These are phyloP conservation scores for Scutellaria galericulata DNA, from an alignment of 257 asterid genomes.

Conservation along the genomic window DNA sequence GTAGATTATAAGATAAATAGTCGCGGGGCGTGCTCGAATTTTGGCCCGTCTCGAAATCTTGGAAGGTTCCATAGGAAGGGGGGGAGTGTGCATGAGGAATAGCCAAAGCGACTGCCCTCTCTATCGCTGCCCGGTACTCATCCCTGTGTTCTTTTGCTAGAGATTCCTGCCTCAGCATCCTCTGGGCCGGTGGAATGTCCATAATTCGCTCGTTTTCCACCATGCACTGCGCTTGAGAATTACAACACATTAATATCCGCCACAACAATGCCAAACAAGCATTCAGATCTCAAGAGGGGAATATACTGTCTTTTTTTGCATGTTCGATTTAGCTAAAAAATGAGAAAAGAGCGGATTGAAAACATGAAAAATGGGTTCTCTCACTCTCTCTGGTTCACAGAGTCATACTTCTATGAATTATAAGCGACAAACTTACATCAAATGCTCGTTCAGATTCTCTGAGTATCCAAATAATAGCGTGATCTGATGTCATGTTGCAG, in stretches of 20 bases:
- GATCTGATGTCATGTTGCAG: conserved; percentile 83
- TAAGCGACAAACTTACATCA: conserved; percentile 59
- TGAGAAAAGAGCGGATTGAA: neutral
- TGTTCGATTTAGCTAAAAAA: neutral
- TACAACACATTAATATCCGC: conserved; percentile 18
- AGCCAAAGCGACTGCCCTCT: conserved; percentile 79
- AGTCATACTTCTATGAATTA: neutral
- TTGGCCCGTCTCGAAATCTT: conserved; percentile 54
- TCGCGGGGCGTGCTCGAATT: conserved; percentile 44
- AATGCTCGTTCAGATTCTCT: conserved; percentile 77
- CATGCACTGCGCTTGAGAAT: conserved; percentile 55
- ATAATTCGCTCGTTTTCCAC: conserved; percentile 61
- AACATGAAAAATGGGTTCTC: neutral
- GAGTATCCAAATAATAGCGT: conserved; percentile 73
- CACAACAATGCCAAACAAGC: neutral
- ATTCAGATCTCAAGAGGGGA: too few relatives aligned
- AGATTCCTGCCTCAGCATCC: conserved; percentile 76
- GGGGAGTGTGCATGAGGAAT: conserved; percentile 76
- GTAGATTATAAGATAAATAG: conserved; percentile 27
- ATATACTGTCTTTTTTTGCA: neutral
- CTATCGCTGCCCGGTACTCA: conserved; percentile 79
- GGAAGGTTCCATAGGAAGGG: conserved; percentile 87
- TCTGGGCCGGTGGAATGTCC: conserved; percentile 75
- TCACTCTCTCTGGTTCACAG: neutral
- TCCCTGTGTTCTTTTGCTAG: conserved; percentile 75